Base-by-base conservation (phyloP, 345 rosid genomes). In the Mangifera indica region DNA sequence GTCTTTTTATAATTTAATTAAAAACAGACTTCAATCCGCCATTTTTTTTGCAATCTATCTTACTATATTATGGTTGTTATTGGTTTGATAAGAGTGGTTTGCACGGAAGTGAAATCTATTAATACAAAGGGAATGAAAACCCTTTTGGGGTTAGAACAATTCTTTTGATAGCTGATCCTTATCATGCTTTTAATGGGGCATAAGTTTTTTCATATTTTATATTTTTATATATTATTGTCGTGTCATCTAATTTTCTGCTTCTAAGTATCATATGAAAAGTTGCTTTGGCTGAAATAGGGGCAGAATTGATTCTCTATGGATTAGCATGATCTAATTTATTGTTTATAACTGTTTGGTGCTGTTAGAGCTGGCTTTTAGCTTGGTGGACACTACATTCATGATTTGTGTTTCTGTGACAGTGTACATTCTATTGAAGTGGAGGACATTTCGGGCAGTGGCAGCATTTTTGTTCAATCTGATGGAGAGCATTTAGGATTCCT, bases 401-500 rank as follows among this genome's bases (percentile, higher is more conserved):
- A 17, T 34, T 67, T 51, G 11, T 72, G 21, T 63, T 53, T 34
- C 49, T 68, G 64, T 69, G 77, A 82, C 87, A 95, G 99, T 21
- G 93, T 82, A 53, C 78, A 69, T 63, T 86, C 96, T 7, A 86
- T 95, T 26, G 94, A 92, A 84, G 89, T 95, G 64, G 87, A 89
- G 71, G 88, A 90, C 71, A 75, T 90, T 58, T 79, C 91, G 34
- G 85, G 85, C 25, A 69, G 82, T 53, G 85, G 84, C 59, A 74
- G 73, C 75, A 83, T 92, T 72, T 95, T 74, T 69, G 86, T 95
- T 64, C 99, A 95, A 74, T 95, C 98, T 22, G 99, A 95, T 72
- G 99, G 99, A 56, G 98, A 95, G 66, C 80, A 88, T 79, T 79
- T 95, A 69, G 99, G 99, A 34, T 91, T 86, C 71, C 92, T 92